Evolutionary conservation across 2,329 filamentous ascomycete genomes (phyloP).

Genomic region (Beauveria asiatica): DNA sequence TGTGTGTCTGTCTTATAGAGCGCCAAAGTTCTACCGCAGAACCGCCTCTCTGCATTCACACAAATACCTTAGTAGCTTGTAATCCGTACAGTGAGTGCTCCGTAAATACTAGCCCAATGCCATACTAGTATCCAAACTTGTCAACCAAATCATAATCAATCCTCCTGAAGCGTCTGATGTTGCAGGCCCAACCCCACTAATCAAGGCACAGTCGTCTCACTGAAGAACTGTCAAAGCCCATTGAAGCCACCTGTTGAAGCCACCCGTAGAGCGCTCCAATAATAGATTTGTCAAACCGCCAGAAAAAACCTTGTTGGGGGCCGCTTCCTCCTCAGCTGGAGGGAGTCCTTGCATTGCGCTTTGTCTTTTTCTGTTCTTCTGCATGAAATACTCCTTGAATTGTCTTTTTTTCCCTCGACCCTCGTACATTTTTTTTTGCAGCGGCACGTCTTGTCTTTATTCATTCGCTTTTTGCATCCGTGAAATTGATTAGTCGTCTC

Average conservation of each 20-base stretch:
- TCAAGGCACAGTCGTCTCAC: neutral
- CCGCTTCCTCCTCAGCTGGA: neutral
- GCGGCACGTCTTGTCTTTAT: too few species aligned
- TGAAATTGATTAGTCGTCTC: too few species aligned
- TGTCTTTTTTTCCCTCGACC: neutral
- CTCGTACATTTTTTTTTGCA: neutral
- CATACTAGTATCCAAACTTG: neutral
- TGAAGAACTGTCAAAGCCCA: neutral
- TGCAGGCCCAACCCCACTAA: neutral
- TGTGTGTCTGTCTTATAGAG: too few species aligned
- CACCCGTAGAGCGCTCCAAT: neutral
- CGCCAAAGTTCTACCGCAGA: too few species aligned
- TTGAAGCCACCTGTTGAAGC: neutral
- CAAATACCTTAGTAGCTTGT: too few species aligned
- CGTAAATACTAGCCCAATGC: too few species aligned
- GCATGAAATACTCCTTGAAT: neutral
- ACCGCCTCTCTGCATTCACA: too few species aligned
- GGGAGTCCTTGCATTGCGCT: neutral
- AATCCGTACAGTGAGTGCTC: too few species aligned
- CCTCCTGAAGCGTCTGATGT: neutral
- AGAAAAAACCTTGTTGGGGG: neutral
- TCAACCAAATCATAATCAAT: neutral
- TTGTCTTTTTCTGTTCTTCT: neutral
- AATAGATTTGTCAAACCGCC: slow-evolving; percentile 1
- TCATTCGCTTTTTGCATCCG: neutral